Base-by-base conservation (phyloP, 2,329 filamentous ascomycete species). In the Pseudogymnoascus pannorum region DNA sequence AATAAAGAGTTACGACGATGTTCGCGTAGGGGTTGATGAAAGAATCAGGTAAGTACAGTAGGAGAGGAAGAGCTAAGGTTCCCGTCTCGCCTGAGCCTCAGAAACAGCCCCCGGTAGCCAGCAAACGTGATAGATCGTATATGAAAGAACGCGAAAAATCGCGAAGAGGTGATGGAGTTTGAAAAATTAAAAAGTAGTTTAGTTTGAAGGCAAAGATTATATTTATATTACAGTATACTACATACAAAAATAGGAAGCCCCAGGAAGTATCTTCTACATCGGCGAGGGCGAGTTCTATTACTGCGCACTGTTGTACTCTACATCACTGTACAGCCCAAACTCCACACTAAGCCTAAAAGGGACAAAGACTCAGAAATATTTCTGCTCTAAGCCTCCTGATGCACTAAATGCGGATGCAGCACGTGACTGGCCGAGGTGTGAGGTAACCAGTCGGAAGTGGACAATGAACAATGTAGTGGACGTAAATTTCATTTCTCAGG, bases 21-120 rank as follows among this genome's bases (percentile, higher is more conserved):
- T 35, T 57, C 54, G 54, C 54, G 54, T 57, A 57, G 54, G 54
- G 54, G 54, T 57, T 33, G 54, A 57, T 36, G 54, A 57, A 57
- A 57, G 54, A 57, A 33, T 57, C 54, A 57, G 54, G 54, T 33
- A 57, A 57, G 54, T 57, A 33, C 18, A 16, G 42, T 48, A 48
- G 42, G 20, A 48, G 42, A 48, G 42, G 42, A 48, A 48, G 42
- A 48, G 42, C 42, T 26, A 48, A 48, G 42, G 42, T 26, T 48
- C 42, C 42, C 42, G 42, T 48, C 42, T 48, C 42, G 42, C 42
- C 42, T 48, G 42, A 48, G 42, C 42, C 42, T 48, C 42, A 48
- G 42, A 48, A 48, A 48, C 42, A 26, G 42, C 22, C 42, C 42
- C 42, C 42, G 26, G 42, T 14, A 48, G 22, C 14, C 12, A 48